These are phyloP conservation scores for Naematelia encephala DNA, from an alignment of 768 basidiomycete species.

Conservation along the genomic window DNA sequence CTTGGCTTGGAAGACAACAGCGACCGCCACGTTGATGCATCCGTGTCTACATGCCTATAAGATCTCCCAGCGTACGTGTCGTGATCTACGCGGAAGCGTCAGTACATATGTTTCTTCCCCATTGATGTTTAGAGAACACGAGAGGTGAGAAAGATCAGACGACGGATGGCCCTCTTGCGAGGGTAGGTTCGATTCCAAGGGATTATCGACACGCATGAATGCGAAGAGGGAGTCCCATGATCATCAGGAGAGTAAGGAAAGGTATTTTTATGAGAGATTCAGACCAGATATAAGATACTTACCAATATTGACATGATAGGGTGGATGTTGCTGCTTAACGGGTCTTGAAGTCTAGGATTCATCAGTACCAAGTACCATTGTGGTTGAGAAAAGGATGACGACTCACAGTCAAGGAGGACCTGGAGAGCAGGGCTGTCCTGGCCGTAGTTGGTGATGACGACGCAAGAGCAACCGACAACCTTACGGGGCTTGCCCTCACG, in stretches of 20 bases:
- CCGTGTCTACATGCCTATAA: not conserved
- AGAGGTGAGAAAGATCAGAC: constrained; percentile 40
- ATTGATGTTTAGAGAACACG: not conserved
- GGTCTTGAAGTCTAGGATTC: constrained; percentile 76
- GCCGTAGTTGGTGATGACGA: constrained; percentile 98
- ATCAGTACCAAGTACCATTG: constrained; percentile 63
- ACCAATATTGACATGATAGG: too few relatives aligned
- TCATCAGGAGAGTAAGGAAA: constrained; percentile 40
- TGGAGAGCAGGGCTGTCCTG: constrained; percentile 90
- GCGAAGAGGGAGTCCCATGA: constrained; percentile 52
- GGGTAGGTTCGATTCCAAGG: constrained; percentile 53
- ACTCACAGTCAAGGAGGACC: constrained; percentile 57
- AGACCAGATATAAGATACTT: too few relatives aligned
- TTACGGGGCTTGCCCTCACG: constrained; percentile 97
- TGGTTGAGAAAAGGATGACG: constrained; percentile 5
- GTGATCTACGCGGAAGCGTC: not conserved
- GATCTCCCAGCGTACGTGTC: not conserved
- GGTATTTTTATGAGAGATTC: too few relatives aligned
- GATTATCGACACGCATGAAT: constrained; percentile 46
- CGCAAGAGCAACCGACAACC: constrained; percentile 61
- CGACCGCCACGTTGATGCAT: not conserved
- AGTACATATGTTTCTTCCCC: too few relatives aligned
- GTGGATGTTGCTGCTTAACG: constrained; percentile 64
- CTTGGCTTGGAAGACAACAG: not conserved
- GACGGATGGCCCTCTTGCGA: constrained; percentile 45